These are phyloP conservation scores for Camelina neglecta DNA, from an alignment of 345 rosid species.

Conservation along the genomic window DNA sequence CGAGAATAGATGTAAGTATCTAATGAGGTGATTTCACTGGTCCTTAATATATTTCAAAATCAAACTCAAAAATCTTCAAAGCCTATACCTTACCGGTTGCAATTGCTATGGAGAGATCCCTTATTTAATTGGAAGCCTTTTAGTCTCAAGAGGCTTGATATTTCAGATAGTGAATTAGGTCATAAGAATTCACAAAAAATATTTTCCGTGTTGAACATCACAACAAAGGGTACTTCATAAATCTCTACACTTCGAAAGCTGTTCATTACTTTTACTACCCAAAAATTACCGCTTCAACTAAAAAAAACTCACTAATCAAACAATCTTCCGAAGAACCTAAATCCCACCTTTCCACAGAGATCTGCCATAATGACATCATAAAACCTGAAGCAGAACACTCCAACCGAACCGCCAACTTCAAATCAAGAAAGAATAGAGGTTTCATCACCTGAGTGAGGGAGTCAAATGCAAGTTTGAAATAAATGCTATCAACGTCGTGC, in stretches of 20 bases:
- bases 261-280: slow-evolving; percentile 28
- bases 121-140: no score
- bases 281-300: slow-evolving; percentile 26
- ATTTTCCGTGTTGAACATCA: background rate
- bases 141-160: no score
- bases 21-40: no score
- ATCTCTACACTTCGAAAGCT: slow-evolving; percentile 8
- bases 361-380: background rate
- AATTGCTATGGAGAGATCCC: no score
- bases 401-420: slow-evolving; percentile 9
- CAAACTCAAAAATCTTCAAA: no score
- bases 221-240: slow-evolving; percentile 24
- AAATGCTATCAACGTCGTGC: background rate
- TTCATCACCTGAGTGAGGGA: slow-evolving; percentile 23
- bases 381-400: slow-evolving; percentile 28
- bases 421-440: slow-evolving; percentile 24
- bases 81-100: no score
- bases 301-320: background rate
- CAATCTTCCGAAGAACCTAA: slow-evolving; percentile 14
- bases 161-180: no score
- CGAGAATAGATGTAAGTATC: no score
- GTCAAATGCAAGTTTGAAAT: background rate
- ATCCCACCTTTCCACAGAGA: slow-evolving; percentile 10
- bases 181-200: background rate
- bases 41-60: no score